A percentile compares a stretch with the other conserved stretches of the same genome.
Evolutionary conservation across 495 filamentous ascomycete species (phyloP).

Genomic region (Xanthoparmelia taractica): DNA sequence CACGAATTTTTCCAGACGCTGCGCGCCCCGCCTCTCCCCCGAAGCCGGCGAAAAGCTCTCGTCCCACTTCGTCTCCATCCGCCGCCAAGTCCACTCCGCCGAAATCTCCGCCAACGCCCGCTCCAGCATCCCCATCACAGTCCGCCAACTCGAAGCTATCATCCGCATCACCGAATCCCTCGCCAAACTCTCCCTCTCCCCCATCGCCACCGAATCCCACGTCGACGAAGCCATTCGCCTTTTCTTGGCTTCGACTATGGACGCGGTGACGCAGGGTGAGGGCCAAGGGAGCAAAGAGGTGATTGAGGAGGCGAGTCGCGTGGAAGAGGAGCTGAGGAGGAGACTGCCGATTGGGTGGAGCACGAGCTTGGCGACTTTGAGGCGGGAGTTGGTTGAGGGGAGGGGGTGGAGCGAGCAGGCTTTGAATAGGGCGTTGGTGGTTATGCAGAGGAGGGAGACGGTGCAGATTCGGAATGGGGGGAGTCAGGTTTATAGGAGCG

Average conservation of each 20-base stretch:
- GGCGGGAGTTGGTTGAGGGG: conserved; percentile 82
- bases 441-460: conserved; percentile 81
- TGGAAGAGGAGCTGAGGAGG: conserved; percentile 85
- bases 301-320: conserved; percentile 76
- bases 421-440: conserved; percentile 72
- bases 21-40: conserved; percentile 83
- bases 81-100: conserved; percentile 84
- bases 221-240: conserved; percentile 97
- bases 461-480: conserved; percentile 88
- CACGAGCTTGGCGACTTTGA: conserved; percentile 77
- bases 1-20: conserved; percentile 52
- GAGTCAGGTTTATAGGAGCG: conserved; percentile 75
- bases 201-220: conserved; percentile 80
- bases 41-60: conserved; percentile 95
- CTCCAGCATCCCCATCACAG: conserved; percentile 92
- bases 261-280: conserved; percentile 85
- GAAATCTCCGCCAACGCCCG: conserved; percentile 82
- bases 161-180: conserved; percentile 95
- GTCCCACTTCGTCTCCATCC: conserved; percentile 93
- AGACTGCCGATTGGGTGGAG: conserved; percentile 92
- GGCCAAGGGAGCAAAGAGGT: conserved; percentile 63
- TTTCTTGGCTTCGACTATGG: conserved; percentile 96
- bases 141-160: conserved; percentile 94
- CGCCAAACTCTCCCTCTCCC: conserved; percentile 79
- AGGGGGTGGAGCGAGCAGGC: conserved; percentile 81